Evolutionary conservation across 2,329 filamentous ascomycete genomes (phyloP).

Genomic region (Daldinia sp.): DNA sequence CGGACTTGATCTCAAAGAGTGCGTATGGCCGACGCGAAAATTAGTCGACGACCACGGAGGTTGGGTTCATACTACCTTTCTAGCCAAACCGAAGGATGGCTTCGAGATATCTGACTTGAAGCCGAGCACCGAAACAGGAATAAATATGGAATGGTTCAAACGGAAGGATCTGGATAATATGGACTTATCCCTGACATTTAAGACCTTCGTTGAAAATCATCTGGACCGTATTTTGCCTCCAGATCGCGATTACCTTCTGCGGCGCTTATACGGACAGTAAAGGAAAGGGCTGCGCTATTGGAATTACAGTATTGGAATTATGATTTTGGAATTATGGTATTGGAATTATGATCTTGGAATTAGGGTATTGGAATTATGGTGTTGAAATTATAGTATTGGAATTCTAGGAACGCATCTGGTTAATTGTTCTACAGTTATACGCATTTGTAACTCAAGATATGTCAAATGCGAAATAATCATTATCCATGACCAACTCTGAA

Average conservation of each 20-base stretch:
- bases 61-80: constrained; percentile 16
- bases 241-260: not conserved
- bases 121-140: not conserved
- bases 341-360: too few species aligned
- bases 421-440: too few species aligned
- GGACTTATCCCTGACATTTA: not conserved
- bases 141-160: not conserved
- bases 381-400: too few species aligned
- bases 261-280: not conserved
- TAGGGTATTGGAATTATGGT: too few species aligned
- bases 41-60: constrained; percentile 4
- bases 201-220: not conserved
- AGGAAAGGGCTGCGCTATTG: too few species aligned
- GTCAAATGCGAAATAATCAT: too few species aligned
- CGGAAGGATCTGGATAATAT: not conserved
- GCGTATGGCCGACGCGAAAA: not conserved
- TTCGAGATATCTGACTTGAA: not conserved
- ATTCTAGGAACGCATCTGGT: too few species aligned
- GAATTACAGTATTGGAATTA: too few species aligned
- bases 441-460: too few species aligned
- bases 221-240: not conserved
- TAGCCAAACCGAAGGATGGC: not conserved
- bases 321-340: too few species aligned
- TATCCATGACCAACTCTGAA: not conserved
- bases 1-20: constrained; percentile 3